Percentiles rank a stretch among this genome's conserved stretches.
phyloP scores from a whole-genome alignment of 345 rosid species.

The Sisymbrium irio region DNA sequence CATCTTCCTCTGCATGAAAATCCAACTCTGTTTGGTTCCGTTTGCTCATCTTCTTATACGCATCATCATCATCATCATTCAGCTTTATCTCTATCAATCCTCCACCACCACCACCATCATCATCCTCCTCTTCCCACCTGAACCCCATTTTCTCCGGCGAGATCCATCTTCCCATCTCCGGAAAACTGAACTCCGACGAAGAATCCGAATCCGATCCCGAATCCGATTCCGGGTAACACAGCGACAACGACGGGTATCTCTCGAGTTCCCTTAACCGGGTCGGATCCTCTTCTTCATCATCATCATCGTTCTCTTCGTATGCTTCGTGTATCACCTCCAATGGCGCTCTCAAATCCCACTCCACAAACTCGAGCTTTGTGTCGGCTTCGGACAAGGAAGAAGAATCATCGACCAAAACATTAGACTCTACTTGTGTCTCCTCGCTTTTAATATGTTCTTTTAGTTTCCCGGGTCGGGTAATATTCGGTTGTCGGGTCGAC shows the following conservation, averaged over 20 bases:
- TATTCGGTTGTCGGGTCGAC: constrained; percentile 18
- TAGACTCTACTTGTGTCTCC: not conserved
- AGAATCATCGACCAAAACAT: constrained; percentile 6
- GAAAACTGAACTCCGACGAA: constrained; percentile 43
- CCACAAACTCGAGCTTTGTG: constrained; percentile 43
- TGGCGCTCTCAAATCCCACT: constrained; percentile 82
- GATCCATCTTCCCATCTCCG: constrained; percentile 37
- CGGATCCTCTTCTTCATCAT: not conserved
- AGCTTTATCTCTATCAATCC: constrained; percentile 68
- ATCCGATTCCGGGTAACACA: constrained; percentile 64
- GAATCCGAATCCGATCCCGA: constrained; percentile 47
- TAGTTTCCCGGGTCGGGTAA: constrained; percentile 6
- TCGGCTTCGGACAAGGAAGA: not conserved
- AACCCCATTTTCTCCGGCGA: constrained; percentile 39
- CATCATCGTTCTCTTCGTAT: constrained; percentile 42
- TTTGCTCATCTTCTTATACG: not conserved
- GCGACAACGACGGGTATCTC: constrained; percentile 51
- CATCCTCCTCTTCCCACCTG: constrained; percentile 52
- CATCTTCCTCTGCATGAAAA: constrained; percentile 65
- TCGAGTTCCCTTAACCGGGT: constrained; percentile 21
- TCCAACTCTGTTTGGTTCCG: constrained; percentile 32
- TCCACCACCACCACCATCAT: constrained; percentile 40
- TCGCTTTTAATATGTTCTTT: not conserved
- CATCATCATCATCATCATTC: constrained; percentile 32
- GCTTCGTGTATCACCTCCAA: constrained; percentile 77